Evolutionary conservation across 139 green algal species (phyloP).

Genomic region (Klebsormidium nitens): DNA sequence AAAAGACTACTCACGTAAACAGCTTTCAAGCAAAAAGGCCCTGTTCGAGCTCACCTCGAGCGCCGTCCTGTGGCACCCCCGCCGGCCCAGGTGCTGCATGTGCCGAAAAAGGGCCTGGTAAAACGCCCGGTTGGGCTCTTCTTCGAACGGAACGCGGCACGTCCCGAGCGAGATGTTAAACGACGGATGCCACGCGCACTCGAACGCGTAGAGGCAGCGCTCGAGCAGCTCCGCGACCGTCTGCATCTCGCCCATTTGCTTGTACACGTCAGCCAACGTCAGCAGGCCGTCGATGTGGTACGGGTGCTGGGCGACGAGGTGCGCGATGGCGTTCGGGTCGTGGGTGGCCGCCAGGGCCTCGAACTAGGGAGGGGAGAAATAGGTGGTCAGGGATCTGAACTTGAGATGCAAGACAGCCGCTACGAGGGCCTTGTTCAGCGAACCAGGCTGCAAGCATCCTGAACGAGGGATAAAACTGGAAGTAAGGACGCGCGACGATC

Average conservation of each 20-base stretch:
- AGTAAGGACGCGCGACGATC: no score
- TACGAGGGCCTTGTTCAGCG: no score
- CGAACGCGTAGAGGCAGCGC: slow-evolving; percentile 71
- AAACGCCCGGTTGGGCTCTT: slow-evolving; percentile 63
- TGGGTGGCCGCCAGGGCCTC: slow-evolving; percentile 50
- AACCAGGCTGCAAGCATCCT: no score
- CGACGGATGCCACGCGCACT: slow-evolving; percentile 70
- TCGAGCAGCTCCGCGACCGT: slow-evolving; percentile 67
- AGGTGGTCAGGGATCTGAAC: no score
- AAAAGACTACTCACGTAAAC: no score
- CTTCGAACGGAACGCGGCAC: slow-evolving; percentile 35
- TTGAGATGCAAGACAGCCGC: no score
- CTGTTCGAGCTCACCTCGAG: no score
- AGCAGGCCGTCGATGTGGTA: slow-evolving; percentile 88
- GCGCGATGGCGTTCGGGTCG: slow-evolving; percentile 70
- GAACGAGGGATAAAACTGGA: no score
- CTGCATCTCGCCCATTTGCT: slow-evolving; percentile 57
- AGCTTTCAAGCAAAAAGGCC: no score
- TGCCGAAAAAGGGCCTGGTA: slow-evolving; percentile 81
- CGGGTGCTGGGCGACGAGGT: slow-evolving; percentile 63
- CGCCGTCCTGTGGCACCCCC: slow-evolving; percentile 73
- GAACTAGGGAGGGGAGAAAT: slow-evolving; percentile 8
- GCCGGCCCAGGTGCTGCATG: slow-evolving; percentile 54
- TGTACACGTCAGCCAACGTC: slow-evolving; percentile 72
- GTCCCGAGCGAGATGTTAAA: slow-evolving; percentile 62